phyloP scores from a whole-genome alignment of 2,329 filamentous ascomycete genomes.

The Diaporthe batatas region DNA sequence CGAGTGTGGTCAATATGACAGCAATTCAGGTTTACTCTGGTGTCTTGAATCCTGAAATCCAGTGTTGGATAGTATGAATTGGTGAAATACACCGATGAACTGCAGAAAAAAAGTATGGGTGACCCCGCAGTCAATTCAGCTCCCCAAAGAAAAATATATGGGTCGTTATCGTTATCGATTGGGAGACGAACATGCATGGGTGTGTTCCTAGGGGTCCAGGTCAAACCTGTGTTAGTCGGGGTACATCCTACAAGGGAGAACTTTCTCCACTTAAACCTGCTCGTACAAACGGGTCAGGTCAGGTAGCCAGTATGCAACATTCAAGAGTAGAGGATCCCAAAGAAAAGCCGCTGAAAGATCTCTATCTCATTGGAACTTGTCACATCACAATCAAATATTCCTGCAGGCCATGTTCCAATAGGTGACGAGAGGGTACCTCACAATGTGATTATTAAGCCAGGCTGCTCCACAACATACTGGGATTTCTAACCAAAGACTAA shows the following conservation, averaged over 20 bases:
- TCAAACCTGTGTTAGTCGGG: background rate
- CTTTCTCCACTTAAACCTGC: background rate
- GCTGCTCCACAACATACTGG: background rate
- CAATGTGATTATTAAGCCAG: background rate
- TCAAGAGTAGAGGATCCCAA: background rate
- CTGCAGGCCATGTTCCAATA: background rate
- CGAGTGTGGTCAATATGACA: background rate
- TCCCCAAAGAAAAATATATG: background rate
- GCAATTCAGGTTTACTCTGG: background rate
- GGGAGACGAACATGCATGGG: background rate
- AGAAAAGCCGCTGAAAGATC: no score
- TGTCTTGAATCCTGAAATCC: background rate
- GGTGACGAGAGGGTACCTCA: background rate
- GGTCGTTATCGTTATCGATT: constrained; percentile 11
- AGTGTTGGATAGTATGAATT: constrained; percentile 1
- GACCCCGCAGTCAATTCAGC: constrained; percentile 13
- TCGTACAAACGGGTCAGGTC: background rate
- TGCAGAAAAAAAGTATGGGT: background rate
- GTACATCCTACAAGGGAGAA: background rate
- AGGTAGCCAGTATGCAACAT: background rate
- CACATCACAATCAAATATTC: background rate
- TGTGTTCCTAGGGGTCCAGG: background rate
- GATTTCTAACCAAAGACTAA: no score
- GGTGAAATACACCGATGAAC: no score
- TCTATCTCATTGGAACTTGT: background rate